These are phyloP conservation scores for Chimonanthus salicifolius DNA, from an alignment of 164 flowering plant species.

Conservation along the genomic window DNA sequence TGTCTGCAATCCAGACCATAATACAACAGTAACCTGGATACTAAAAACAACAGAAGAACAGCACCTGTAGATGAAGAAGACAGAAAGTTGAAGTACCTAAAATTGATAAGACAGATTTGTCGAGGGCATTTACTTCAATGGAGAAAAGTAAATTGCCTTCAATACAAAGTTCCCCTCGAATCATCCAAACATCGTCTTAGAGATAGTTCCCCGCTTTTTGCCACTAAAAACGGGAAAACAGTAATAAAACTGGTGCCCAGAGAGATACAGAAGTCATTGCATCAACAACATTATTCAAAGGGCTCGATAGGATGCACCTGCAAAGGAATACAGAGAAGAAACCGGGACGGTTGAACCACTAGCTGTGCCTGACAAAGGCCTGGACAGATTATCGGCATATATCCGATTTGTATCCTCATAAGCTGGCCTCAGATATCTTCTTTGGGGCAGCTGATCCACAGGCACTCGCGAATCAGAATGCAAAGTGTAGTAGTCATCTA, in stretches of 20 bases:
- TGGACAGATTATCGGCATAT: neutral
- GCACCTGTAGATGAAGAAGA: no score
- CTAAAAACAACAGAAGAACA: no score
- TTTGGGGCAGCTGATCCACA: neutral
- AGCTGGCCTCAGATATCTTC: neutral
- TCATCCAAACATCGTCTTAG: neutral
- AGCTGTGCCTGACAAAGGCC: neutral
- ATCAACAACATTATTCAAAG: neutral
- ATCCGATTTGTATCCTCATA: neutral
- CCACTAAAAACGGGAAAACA: neutral
- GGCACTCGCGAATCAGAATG: neutral
- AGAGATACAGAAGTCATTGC: neutral
- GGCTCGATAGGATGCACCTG: constrained; percentile 2
- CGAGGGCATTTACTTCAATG: no score
- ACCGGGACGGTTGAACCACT: neutral
- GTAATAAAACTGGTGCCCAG: neutral
- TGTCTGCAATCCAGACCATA: no score
- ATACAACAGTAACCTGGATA: no score
- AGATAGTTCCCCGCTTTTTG: neutral
- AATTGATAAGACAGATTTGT: no score
- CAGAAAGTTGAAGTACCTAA: no score
- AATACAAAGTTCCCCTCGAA: neutral
- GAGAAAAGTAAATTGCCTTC: neutral
- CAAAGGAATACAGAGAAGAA: constrained; percentile 2
- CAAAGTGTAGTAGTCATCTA: neutral